Conservation (phyloP, 805 yeast genomes). For the Wickerhamomyces rabaulensis region DNA sequence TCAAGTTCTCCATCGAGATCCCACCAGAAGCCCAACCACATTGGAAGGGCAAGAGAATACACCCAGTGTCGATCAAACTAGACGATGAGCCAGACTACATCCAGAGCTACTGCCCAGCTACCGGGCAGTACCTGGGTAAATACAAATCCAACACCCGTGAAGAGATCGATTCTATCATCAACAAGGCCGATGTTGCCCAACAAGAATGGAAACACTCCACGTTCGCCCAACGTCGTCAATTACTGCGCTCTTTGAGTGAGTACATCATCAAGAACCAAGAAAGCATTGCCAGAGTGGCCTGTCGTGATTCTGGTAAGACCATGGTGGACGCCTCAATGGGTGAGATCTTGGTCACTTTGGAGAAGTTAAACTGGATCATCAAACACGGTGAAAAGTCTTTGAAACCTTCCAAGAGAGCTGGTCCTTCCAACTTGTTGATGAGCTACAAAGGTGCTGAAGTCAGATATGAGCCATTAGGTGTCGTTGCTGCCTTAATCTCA, state of each 20-base stretch:
- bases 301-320: slow-evolving; percentile 95
- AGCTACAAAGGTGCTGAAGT: slow-evolving; percentile 91
- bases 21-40: slow-evolving; percentile 82
- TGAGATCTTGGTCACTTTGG: slow-evolving; percentile 91
- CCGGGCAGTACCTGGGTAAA: slow-evolving; percentile 82
- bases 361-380: slow-evolving; percentile 86
- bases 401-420: slow-evolving; percentile 64
- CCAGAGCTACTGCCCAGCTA: slow-evolving; percentile 92
- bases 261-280: slow-evolving; percentile 80
- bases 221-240: slow-evolving; percentile 61
- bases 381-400: slow-evolving; percentile 74
- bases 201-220: slow-evolving; percentile 35
- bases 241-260: slow-evolving; percentile 64
- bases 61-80: slow-evolving; percentile 54
- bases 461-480: slow-evolving; percentile 84
- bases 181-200: slow-evolving; percentile 29
- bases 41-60: slow-evolving; percentile 85
- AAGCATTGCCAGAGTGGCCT: slow-evolving; percentile 83
- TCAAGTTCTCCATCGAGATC: slow-evolving; percentile 47
- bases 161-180: slow-evolving; percentile 66
- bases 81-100: slow-evolving; percentile 62
- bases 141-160: slow-evolving; percentile 56
- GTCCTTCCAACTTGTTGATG: slow-evolving; percentile 82
- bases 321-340: slow-evolving; percentile 96
- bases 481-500: slow-evolving; percentile 83